Percentiles rank a stretch among this genome's conserved stretches.
Evolutionary conservation across 805 yeast genomes (phyloP).

Genomic region (Dipodascopsis uninucleata): DNA sequence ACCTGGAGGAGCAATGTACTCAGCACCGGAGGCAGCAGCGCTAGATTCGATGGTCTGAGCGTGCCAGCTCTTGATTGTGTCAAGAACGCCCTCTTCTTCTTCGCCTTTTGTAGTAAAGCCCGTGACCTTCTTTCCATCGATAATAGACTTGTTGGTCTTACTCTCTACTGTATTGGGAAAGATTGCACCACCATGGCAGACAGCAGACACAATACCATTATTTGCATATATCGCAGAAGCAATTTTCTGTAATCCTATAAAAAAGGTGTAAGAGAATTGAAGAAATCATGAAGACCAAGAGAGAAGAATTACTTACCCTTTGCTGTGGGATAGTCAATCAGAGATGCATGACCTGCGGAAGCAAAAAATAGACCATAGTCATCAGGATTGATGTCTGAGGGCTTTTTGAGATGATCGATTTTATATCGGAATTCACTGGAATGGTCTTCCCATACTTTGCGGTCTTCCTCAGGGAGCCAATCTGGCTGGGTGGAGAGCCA

Average conservation of each 20-base stretch:
- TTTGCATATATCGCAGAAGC: constrained; percentile 48
- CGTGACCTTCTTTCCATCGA: constrained; percentile 53
- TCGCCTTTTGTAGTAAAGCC: constrained; percentile 62
- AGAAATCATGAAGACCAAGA: not conserved
- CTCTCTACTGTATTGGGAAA: constrained; percentile 48
- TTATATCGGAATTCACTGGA: too few relatives aligned
- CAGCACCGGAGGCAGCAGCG: too few relatives aligned
- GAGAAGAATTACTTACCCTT: constrained; percentile 15
- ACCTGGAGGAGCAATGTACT: constrained; percentile 39
- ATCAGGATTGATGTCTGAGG: not conserved
- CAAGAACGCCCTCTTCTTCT: constrained; percentile 23
- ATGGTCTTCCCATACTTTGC: constrained; percentile 4
- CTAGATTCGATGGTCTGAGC: too few relatives aligned
- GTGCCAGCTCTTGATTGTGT: constrained; percentile 5
- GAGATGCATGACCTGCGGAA: constrained; percentile 64
- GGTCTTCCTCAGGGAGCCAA: constrained; percentile 7
- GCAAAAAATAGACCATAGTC: constrained; percentile 53
- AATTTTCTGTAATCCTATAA: constrained; percentile 42
- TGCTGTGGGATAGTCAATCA: constrained; percentile 57
- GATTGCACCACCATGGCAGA: constrained; percentile 64
- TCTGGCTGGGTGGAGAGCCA: constrained; percentile 29
- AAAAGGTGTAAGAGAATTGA: too few relatives aligned
- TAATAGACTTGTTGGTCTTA: constrained; percentile 43
- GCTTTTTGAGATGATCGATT: too few relatives aligned
- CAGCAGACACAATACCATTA: constrained; percentile 59